Base-by-base conservation (phyloP, 2,329 filamentous ascomycete genomes). In the Phaeosphaeria sp. region DNA sequence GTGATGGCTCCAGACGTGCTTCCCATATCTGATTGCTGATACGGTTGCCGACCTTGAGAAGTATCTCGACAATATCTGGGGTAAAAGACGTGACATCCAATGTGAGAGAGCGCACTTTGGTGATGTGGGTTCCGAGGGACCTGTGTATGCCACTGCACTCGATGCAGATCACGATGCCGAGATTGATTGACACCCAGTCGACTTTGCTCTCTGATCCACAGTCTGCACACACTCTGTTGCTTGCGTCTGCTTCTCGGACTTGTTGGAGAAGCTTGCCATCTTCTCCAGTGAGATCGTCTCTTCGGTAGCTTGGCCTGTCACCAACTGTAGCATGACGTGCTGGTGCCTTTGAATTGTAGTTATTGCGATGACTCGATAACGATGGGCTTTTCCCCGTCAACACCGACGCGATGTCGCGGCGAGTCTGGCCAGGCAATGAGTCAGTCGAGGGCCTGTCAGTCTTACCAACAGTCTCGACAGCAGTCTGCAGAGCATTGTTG, bases 1-100 rank as follows among this genome's bases (percentile, higher is more conserved):
- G 71, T 6, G 84, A 80, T 22, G 85, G 84, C 58, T 97, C 92
- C 22, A 98, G 83, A 60, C 82, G 91, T 15, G 93, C 89, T 80
- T 99, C 95, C 92, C 93, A 99, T 20, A 99, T 85, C 89, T 94
- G 94, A 78, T 99, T 99, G 68, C 93, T 95, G 51, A 97, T 88
- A 50, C 93, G 88, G 75, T 99, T 99, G 61, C 96, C 96, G 62
- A 99, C 88, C 57, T 94, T 88, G 56, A 97, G 83, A 43, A 99
- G 84, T 48, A 99, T 85, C 74, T 99, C 96, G 75, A 99, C 90
- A 74, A 98, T 96, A 81, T 99, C 96, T 68, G 91, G 90, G 3
- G 95, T 98, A 76, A 99, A 99, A 0, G 93, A 97, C 53, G 91
- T 93, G 65, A 96, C 96, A 74, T 99, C 95, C 43, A 99, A 84